These are phyloP conservation scores for Tylopilus subfusipes DNA, from an alignment of 768 basidiomycete species.

Conservation along the genomic window DNA sequence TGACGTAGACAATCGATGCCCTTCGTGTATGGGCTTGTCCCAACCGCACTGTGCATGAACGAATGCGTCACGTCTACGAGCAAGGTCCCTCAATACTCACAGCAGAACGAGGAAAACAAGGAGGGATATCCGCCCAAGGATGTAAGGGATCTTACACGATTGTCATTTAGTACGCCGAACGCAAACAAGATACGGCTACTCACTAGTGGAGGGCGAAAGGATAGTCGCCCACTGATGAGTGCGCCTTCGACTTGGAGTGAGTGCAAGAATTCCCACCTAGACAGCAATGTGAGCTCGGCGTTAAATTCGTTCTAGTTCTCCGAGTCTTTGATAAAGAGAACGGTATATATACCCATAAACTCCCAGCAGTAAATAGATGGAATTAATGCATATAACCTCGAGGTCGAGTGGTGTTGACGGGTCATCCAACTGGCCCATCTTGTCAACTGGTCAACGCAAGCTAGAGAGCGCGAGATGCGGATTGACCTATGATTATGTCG, in stretches of 20 bases:
- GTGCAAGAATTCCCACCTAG: constrained; percentile 24
- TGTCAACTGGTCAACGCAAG: not conserved
- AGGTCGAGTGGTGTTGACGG: not conserved
- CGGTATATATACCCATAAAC: constrained; percentile 20
- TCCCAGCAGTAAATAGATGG: constrained; percentile 12
- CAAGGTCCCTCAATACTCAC: constrained; percentile 6
- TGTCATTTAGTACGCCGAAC: not conserved
- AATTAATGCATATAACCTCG: not conserved
- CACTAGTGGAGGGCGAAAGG: constrained; percentile 21
- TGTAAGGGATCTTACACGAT: constrained; percentile 18
- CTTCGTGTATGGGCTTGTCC: not conserved
- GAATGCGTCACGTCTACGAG: not conserved
- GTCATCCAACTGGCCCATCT: not conserved
- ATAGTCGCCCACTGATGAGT: constrained; percentile 8
- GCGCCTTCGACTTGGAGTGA: constrained; percentile 15
- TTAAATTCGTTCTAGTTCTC: not conserved
- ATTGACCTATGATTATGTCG: not conserved
- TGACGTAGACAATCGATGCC: constrained; percentile 8
- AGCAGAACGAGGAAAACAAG: constrained; percentile 8
- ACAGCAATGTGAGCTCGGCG: not conserved
- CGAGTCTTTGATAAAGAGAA: too few species aligned
- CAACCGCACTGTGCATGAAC: constrained; percentile 1
- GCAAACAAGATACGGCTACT: not conserved
- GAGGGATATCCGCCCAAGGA: constrained; percentile 14
- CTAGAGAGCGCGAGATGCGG: not conserved